Evolutionary conservation across 805 yeast genomes (phyloP).

Genomic region (Jamesozyma piceae): DNA sequence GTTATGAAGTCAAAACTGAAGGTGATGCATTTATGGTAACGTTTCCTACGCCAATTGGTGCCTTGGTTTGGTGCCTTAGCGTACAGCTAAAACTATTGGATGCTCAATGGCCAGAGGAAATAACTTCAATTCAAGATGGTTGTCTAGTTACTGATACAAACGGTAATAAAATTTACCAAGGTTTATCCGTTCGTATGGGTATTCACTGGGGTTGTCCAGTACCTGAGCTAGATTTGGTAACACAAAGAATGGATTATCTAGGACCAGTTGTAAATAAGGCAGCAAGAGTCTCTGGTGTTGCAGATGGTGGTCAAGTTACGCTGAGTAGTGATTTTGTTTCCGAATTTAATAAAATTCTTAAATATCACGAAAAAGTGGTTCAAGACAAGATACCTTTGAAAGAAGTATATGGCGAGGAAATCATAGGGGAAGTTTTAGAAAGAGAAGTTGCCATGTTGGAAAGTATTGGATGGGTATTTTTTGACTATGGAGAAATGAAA

Average conservation of each 20-base stretch:
- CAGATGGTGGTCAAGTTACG: constrained; percentile 97
- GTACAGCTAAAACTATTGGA: constrained; percentile 76
- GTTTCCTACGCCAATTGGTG: constrained; percentile 84
- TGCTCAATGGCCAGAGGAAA: constrained; percentile 95
- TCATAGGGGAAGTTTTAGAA: constrained; percentile 49
- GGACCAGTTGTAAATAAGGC: constrained; percentile 98
- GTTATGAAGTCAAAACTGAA: constrained; percentile 97
- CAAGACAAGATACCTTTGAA: constrained; percentile 24
- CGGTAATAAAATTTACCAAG: constrained; percentile 60
- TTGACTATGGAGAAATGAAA: constrained; percentile 74
- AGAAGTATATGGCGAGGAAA: constrained; percentile 38
- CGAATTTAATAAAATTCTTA: constrained; percentile 54
- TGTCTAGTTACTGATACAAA: constrained; percentile 60
- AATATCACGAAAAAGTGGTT: constrained; percentile 28
- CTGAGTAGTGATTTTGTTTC: constrained; percentile 72
- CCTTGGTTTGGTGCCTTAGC: constrained; percentile 87
- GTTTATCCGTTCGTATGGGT: constrained; percentile 95
- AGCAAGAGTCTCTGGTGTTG: constrained; percentile 85
- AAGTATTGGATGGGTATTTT: constrained; percentile 58
- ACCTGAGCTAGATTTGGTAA: constrained; percentile 87
- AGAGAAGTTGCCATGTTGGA: constrained; percentile 56
- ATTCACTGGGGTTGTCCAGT: constrained; percentile 97
- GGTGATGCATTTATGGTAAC: constrained; percentile 99
- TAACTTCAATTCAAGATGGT: constrained; percentile 76
- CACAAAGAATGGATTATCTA: constrained; percentile 95